Evolutionary conservation across 257 asterid species (phyloP).

Genomic region (Jaltomata sinuosa): DNA sequence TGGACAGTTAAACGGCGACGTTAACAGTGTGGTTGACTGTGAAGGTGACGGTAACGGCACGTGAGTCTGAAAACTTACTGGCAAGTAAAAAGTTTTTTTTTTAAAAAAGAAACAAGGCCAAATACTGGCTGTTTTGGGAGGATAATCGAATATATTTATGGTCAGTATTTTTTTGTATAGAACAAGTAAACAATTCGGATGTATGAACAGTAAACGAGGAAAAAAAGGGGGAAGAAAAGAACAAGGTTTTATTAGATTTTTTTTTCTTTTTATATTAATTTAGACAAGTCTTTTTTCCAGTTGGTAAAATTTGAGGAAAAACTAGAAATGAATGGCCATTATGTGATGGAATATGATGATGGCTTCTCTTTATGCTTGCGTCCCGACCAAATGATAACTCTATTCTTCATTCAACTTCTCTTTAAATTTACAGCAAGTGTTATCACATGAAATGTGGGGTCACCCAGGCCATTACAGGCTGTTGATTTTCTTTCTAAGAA

Average conservation of each 20-base stretch:
- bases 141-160: not conserved
- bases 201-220: not conserved
- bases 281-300: not conserved
- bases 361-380: not conserved
- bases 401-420: not conserved
- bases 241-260: not conserved
- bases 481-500: not conserved
- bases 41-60: constrained; percentile 62
- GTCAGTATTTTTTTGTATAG: not conserved
- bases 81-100: not conserved
- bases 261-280: not conserved
- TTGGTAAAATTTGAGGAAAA: not conserved
- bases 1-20: constrained; percentile 11
- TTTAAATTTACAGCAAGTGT: not conserved
- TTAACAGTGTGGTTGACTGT: constrained; percentile 16
- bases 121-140: constrained; percentile 28
- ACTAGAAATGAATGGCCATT: not conserved
- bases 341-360: not conserved
- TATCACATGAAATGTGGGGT: constrained; percentile 9
- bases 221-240: not conserved
- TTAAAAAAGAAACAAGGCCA: not conserved
- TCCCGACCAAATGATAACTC: not conserved
- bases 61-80: constrained; percentile 22
- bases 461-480: not conserved
- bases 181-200: not conserved